phyloP scores from a whole-genome alignment of 305 asterid species.

The Stenogyne calaminthoides region DNA sequence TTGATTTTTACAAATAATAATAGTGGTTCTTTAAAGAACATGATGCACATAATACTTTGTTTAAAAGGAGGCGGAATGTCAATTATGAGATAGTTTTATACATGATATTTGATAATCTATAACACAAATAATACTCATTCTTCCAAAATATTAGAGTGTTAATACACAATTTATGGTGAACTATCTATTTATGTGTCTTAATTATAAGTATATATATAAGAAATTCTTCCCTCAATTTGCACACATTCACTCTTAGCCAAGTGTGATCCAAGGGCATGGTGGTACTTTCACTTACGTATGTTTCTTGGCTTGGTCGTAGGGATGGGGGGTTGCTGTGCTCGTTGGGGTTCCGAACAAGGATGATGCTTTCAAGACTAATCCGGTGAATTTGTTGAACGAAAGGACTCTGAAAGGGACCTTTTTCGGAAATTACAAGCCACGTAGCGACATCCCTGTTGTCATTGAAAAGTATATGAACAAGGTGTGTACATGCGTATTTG shows the following conservation, averaged over 20 bases:
- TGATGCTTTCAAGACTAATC: constrained; percentile 65
- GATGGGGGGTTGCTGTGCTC: constrained; percentile 83
- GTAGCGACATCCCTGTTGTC: constrained; percentile 60
- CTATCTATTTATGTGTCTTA: too few relatives aligned
- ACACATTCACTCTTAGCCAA: not conserved
- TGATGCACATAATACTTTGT: too few relatives aligned
- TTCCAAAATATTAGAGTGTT: too few relatives aligned
- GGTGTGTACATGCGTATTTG: constrained; percentile 25
- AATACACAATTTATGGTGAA: too few relatives aligned
- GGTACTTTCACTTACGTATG: not conserved
- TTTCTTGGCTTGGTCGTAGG: constrained; percentile 32
- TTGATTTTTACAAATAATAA: too few relatives aligned
- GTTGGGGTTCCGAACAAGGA: constrained; percentile 82
- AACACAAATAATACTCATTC: too few relatives aligned
- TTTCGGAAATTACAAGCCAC: constrained; percentile 76
- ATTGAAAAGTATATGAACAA: constrained; percentile 66
- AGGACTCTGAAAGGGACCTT: constrained; percentile 78
- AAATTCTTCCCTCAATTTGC: not conserved
- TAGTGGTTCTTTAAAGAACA: too few relatives aligned
- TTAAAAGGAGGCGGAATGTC: too few relatives aligned
- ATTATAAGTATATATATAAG: too few relatives aligned
- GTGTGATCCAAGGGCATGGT: not conserved
- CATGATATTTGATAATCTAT: too few relatives aligned
- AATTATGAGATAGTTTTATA: too few relatives aligned
- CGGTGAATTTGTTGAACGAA: constrained; percentile 59